A percentile compares a stretch with the other conserved stretches of the same genome.
Evolutionary conservation across 495 filamentous ascomycete species (phyloP).

Genomic region (Trichoderma asperelloides): DNA sequence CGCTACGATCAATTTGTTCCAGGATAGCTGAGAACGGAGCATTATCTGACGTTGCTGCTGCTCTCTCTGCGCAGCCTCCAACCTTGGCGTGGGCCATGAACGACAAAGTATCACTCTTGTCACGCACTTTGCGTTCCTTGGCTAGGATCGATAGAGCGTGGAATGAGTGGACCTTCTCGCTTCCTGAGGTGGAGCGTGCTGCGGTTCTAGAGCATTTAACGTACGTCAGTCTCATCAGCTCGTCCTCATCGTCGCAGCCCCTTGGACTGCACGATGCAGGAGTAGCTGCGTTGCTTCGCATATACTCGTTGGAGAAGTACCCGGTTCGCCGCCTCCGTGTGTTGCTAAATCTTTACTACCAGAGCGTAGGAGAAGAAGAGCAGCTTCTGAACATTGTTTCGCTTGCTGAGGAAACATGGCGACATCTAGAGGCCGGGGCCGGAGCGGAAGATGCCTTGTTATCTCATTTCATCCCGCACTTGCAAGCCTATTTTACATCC

Average conservation of each 20-base stretch:
- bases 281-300: conserved; percentile 30
- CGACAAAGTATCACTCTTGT: conserved; percentile 32
- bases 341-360: conserved; percentile 27
- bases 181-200: conserved; percentile 35
- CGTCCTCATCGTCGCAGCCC: conserved; percentile 18
- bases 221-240: conserved; percentile 27
- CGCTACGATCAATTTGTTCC: conserved; percentile 33
- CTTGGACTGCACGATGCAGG: conserved; percentile 26
- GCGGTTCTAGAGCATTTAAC: conserved; percentile 42
- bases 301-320: conserved; percentile 32
- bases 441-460: conserved; percentile 48
- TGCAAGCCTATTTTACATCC: conserved; percentile 47
- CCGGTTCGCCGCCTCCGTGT: conserved; percentile 36
- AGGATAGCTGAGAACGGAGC: conserved; percentile 38
- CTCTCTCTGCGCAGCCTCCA: conserved; percentile 26
- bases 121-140: conserved; percentile 35
- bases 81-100: conserved; percentile 27
- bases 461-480: conserved; percentile 42
- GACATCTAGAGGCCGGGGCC: conserved; percentile 20
- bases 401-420: conserved; percentile 30
- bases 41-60: conserved; percentile 27
- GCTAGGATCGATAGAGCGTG: conserved; percentile 36
- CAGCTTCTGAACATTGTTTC: conserved; percentile 23
- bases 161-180: conserved; percentile 35
- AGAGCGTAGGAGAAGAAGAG: conserved; percentile 25